phyloP scores from a whole-genome alignment of 1,284 basidiomycete genomes.

The Fistulinella cinereoalba region DNA sequence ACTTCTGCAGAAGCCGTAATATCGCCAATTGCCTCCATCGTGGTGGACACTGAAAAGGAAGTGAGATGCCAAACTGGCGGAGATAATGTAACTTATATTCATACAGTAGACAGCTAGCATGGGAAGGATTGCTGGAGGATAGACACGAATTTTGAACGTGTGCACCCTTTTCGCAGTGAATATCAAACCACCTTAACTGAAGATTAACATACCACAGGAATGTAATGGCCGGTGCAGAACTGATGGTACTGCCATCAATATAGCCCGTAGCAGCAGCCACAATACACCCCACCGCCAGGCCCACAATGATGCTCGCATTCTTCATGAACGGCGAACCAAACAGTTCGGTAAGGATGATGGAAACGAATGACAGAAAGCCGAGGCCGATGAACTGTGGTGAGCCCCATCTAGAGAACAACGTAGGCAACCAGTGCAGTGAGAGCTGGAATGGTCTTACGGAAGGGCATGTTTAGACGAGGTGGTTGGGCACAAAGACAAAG shows the following conservation, averaged over 20 bases:
- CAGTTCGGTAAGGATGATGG: constrained; percentile 74
- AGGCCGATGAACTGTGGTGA: constrained; percentile 82
- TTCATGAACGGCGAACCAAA: constrained; percentile 84
- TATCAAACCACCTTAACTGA: no score
- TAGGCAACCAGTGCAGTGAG: not conserved
- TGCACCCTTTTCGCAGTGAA: constrained; percentile 61
- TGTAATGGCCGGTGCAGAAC: constrained; percentile 66
- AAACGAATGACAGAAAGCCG: constrained; percentile 79
- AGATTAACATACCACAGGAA: constrained; percentile 61
- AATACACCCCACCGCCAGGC: constrained; percentile 73
- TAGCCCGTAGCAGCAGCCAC: constrained; percentile 76
- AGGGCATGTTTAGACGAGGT: constrained; percentile 58
- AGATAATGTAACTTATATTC: constrained; percentile 1
- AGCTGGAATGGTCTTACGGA: constrained; percentile 24
- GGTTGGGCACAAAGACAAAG: constrained; percentile 69
- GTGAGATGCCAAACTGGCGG: not conserved
- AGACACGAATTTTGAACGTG: constrained; percentile 76
- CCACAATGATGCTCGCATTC: constrained; percentile 74
- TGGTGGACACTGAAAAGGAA: constrained; percentile 52
- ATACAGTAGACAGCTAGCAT: constrained; percentile 79
- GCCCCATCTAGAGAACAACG: constrained; percentile 53
- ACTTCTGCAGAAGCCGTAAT: constrained; percentile 85
- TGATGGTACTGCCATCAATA: constrained; percentile 62
- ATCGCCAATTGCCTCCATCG: constrained; percentile 86
- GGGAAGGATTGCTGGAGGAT: constrained; percentile 79